Evolutionary conservation across 257 asterid species (phyloP).

Genomic region (Paraleonurus japonicus): DNA sequence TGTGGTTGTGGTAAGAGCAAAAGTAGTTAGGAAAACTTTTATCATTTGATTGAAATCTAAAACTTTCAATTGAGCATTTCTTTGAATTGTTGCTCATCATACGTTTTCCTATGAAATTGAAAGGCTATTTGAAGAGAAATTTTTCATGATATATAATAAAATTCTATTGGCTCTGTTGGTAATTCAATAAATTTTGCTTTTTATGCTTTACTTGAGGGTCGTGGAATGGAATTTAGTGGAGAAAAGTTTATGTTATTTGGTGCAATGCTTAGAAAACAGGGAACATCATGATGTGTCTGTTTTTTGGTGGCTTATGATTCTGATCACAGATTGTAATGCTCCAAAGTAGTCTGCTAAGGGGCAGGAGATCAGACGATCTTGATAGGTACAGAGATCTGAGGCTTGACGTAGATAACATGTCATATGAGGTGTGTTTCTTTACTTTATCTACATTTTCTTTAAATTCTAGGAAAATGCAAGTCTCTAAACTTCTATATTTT

Average conservation of each 20-base stretch:
- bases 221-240: not conserved
- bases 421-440: constrained; percentile 62
- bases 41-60: not conserved
- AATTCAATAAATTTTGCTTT: not conserved
- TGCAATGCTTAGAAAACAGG: constrained; percentile 3
- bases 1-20: constrained; percentile 2
- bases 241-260: not conserved
- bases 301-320: constrained; percentile 8
- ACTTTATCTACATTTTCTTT: constrained; percentile 7
- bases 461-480: not conserved
- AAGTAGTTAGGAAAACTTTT: not conserved
- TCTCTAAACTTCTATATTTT: not conserved
- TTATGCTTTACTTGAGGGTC: not conserved
- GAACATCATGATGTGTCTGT: not conserved
- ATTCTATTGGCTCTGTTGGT: not conserved
- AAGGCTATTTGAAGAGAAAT: constrained; percentile 1
- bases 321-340: constrained; percentile 67
- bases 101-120: not conserved
- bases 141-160: not conserved
- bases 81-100: not conserved
- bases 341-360: constrained; percentile 61
- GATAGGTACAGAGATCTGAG: constrained; percentile 69
- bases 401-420: constrained; percentile 80
- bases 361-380: constrained; percentile 46
- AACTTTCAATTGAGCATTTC: not conserved